Evolutionary conservation across 495 filamentous ascomycete species (phyloP), one percentile per base, ranked within the genome.

Genomic region (Penicillium pulvis): DNA sequence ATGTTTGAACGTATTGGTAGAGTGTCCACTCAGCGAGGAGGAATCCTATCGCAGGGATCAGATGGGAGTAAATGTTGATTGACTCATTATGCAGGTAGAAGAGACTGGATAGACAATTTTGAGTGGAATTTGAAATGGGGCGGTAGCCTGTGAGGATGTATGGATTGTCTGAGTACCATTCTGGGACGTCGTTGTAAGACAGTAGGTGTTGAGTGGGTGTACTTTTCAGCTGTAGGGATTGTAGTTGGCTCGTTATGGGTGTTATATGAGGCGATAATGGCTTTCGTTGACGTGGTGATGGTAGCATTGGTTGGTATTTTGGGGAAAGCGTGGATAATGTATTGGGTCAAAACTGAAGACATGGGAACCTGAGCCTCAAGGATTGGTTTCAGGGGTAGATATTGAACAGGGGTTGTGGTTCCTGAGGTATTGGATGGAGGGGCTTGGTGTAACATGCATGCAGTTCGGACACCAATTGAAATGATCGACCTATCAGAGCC

Each of bases 51-150:
- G 66, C 61, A 0, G 69, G 69, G 4, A 73, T 56, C 0, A 73
- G 56, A 39, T 76, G 70, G 19, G 71, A 66, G 39, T 66, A 75
- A 17, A 76, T 70, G 58, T 76, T 73, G 35, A 67, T 59, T n/a
- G 69, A 57, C 47, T 75, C 70, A 35, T 75, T 75, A 64, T 74
- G 72, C n/a, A 73, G 20, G 47, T 70, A 69, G 14, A 36, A 49
- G 56, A 57, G 65, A 59, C 71, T 75, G 42, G 35, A 42, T 46
- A 75, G 61, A 9, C 61, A 74, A 12, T n/a, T 56, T n/a, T n/a
- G 58, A 49, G 51, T 59, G 30, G 72, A 74, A 41, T 57, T 52
- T 20, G 69, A 71, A 28, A 74, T 65, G 6, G 71, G 69, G 14
- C 71, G 65, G 53, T 75, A 71, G 44, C 67, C 59, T 53, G 60